phyloP scores from a whole-genome alignment of 1,284 basidiomycete genomes.

The Phlebopus sp. region DNA sequence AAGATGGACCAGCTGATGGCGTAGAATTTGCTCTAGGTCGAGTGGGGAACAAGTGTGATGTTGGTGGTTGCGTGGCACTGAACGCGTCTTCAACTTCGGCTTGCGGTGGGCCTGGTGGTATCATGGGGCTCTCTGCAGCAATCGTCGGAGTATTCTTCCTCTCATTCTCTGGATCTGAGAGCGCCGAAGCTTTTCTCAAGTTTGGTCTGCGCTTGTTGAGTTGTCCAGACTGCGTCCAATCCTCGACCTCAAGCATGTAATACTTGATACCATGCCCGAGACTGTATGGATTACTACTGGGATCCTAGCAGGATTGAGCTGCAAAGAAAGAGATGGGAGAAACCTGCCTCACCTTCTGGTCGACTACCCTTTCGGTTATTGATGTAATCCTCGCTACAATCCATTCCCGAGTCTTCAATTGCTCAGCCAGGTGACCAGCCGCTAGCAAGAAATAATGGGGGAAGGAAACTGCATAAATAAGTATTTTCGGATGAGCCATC shows the following conservation, averaged over 20 bases:
- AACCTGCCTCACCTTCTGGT: slow-evolving; percentile 58
- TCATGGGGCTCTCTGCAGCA: slow-evolving; percentile 29
- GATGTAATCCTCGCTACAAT: slow-evolving; percentile 90
- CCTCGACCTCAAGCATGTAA: slow-evolving; percentile 91
- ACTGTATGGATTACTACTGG: slow-evolving; percentile 71
- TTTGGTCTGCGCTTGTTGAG: slow-evolving; percentile 56
- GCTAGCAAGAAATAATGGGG: slow-evolving; percentile 97
- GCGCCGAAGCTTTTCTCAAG: slow-evolving; percentile 49
- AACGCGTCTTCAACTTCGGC: slow-evolving; percentile 69
- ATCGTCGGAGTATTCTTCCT: slow-evolving; percentile 34
- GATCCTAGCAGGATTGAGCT: slow-evolving; percentile 48
- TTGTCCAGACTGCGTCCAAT: slow-evolving; percentile 76
- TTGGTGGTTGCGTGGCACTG: slow-evolving; percentile 55
- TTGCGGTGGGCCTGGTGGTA: slow-evolving; percentile 54
- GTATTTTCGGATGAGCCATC: background rate
- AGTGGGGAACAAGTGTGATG: slow-evolving; percentile 59
- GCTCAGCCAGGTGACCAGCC: slow-evolving; percentile 79
- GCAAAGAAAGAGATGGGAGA: background rate
- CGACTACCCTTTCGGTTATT: slow-evolving; percentile 83
- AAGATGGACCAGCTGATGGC: slow-evolving; percentile 67
- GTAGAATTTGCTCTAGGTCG: slow-evolving; percentile 66
- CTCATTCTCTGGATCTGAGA: slow-evolving; percentile 35
- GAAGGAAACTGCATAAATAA: slow-evolving; percentile 67
- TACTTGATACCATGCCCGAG: slow-evolving; percentile 90
- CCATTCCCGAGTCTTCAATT: slow-evolving; percentile 87